Evolutionary conservation across 495 filamentous ascomycete species (phyloP), one percentile per base, ranked within the genome.

Genomic region (Daldinia loculata): DNA sequence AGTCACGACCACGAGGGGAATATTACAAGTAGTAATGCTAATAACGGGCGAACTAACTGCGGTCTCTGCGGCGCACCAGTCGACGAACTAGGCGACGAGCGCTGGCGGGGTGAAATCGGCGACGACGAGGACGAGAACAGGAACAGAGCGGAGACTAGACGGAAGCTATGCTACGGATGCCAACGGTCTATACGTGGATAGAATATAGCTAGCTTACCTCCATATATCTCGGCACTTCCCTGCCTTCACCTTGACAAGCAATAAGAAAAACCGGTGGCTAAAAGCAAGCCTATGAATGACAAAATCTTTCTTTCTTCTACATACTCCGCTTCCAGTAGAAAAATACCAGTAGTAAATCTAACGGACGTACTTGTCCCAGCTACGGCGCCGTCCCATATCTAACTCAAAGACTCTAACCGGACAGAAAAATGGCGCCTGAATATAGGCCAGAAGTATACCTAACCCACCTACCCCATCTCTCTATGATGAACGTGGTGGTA

Each of bases 131-230:
- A 55, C 1, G 71, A 30, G 15, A 68, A 26, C 0, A 34, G 2
- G 66, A 15, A 22, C 63, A 39, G 9, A 57, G 51, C 12, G 58
- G 29, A 15, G 19, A 29, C 12, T 48, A 43, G 56, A 51, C 26
- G 34, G 61, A 66, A 36, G 65, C 63, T 87, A 48, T 87, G 85
- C 68, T 87, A 87, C 71, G 85, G 85, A 19, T 87, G 85, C 69
- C 78, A 85, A 73, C 80, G 85, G 68, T 82, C 83, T 52, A 77
- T 80, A 19, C 74, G 72, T 24, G 82, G 81, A 29, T 84, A 74
- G 60, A 12, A 34, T 15, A 7, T 34, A 57, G 14, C 14, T 56
- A 56, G 12, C n/a, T 32, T 30, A 8, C 41, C 17, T 41, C 15
- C 8, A 43, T 43, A 3, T 43, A 43, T 19, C n/a, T 43, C 39